phyloP scores from a whole-genome alignment of 257 asterid species.

The Solanum lycopersicoides region DNA sequence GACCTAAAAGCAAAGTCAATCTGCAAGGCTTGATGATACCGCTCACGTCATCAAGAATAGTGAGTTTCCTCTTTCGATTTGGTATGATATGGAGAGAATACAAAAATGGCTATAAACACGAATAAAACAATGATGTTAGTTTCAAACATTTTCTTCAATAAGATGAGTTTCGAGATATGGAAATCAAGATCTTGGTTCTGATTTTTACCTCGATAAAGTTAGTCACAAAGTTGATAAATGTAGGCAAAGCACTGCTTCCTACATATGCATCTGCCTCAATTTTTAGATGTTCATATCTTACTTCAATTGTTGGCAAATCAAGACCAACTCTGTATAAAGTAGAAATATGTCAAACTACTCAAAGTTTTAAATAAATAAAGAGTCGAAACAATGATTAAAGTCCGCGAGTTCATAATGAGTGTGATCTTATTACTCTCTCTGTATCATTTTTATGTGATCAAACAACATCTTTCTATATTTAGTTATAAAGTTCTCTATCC shows the following conservation, averaged over 20 bases:
- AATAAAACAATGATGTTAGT: not conserved
- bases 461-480: not conserved
- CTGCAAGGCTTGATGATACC: conserved; percentile 60
- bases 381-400: not conserved
- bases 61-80: not conserved
- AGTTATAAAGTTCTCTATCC: not conserved
- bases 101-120: not conserved
- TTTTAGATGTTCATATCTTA: conserved; percentile 6
- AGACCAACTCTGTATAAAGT: conserved; percentile 8
- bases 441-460: not conserved
- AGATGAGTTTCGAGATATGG: not conserved
- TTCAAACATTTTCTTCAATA: not conserved
- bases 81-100: not conserved
- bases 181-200: not conserved
- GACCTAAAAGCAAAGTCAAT: not conserved
- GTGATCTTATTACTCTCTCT: not conserved
- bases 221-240: not conserved
- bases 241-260: conserved; percentile 11
- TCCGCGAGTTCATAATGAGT: not conserved
- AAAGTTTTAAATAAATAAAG: not conserved
- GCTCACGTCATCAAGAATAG: conserved; percentile 30
- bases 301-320: conserved; percentile 12
- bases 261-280: conserved; percentile 9
- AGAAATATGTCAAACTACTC: not conserved
- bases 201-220: conserved; percentile 1